Conservation (phyloP, 139 green algal genomes). For the Chlorella sp. region DNA sequence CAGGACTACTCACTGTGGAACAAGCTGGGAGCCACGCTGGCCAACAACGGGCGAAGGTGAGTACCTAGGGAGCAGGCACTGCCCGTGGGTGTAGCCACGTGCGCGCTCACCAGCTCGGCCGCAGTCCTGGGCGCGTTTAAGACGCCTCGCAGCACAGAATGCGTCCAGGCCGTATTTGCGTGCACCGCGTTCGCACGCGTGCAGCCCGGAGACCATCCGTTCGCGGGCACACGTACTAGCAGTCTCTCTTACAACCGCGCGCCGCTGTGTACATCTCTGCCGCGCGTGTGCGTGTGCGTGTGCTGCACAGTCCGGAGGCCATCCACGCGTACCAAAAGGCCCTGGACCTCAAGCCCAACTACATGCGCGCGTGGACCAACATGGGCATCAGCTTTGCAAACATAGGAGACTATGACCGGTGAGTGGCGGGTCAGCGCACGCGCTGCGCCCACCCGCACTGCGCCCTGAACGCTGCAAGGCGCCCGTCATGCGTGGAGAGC, state of each 20-base stretch:
- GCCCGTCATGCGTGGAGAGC: background rate
- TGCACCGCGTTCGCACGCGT: too few species aligned
- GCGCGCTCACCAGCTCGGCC: too few species aligned
- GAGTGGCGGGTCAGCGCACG: constrained; percentile 1
- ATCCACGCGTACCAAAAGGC: constrained; percentile 44
- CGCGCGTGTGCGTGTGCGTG: too few species aligned
- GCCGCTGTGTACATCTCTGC: too few species aligned
- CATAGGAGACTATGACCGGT: constrained; percentile 73
- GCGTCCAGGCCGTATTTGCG: too few species aligned
- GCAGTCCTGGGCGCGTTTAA: too few species aligned
- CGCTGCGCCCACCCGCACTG: background rate
- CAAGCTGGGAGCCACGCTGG: constrained; percentile 90
- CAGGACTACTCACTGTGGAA: constrained; percentile 92
- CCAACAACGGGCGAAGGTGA: constrained; percentile 72
- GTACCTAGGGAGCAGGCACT: too few species aligned
- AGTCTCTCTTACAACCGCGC: too few species aligned
- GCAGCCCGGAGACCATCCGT: too few species aligned
- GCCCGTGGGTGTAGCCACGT: too few species aligned
- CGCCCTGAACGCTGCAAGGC: background rate
- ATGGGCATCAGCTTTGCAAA: constrained; percentile 95
- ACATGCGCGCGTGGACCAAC: constrained; percentile 98
- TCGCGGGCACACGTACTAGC: too few species aligned
- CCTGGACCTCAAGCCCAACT: constrained; percentile 97
- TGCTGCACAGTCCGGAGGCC: constrained; percentile 12
- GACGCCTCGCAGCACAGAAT: too few species aligned